A percentile compares a stretch with the other conserved stretches of the same genome.
Conservation (phyloP, 306 rosid species). For the Vigna reflexopilosa region DNA sequence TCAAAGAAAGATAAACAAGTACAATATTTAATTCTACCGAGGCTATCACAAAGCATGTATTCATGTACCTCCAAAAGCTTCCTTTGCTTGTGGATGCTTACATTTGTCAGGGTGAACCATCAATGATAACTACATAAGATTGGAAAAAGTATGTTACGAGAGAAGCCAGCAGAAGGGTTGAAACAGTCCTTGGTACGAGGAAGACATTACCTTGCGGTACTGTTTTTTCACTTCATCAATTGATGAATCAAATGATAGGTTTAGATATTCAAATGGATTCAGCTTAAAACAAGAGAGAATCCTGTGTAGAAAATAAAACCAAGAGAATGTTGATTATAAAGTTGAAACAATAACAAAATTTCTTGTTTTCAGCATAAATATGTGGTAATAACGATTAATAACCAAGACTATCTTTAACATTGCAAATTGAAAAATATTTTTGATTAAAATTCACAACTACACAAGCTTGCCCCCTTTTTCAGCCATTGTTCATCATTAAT, state of each 20-base stretch:
- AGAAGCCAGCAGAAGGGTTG: constrained; percentile 17
- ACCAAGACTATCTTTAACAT: background rate
- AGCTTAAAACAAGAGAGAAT: constrained; percentile 93
- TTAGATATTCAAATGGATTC: constrained; percentile 84
- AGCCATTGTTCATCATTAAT: background rate
- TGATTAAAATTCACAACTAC: constrained; percentile 20
- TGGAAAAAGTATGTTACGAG: constrained; percentile 33
- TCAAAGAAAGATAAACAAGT: background rate
- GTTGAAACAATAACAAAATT: constrained; percentile 16
- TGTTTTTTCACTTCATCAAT: constrained; percentile 85
- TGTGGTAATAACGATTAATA: background rate
- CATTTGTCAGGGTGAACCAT: constrained; percentile 99
- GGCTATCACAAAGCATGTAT: constrained; percentile 32
- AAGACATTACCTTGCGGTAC: constrained; percentile 83
- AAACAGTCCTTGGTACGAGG: constrained; percentile 22
- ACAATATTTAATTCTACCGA: constrained; percentile 19
- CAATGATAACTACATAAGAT: constrained; percentile 73
- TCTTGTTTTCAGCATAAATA: constrained; percentile 14
- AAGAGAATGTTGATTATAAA: constrained; percentile 35
- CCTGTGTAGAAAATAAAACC: constrained; percentile 54
- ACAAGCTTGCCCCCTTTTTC: constrained; percentile 10
- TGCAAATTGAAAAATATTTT: constrained; percentile 5
- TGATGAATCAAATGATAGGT: constrained; percentile 77
- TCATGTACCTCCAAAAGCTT: constrained; percentile 89
- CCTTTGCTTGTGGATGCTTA: constrained; percentile 98